Conservation (phyloP, 441 rosid genomes). For the Brassica hybrid region DNA sequence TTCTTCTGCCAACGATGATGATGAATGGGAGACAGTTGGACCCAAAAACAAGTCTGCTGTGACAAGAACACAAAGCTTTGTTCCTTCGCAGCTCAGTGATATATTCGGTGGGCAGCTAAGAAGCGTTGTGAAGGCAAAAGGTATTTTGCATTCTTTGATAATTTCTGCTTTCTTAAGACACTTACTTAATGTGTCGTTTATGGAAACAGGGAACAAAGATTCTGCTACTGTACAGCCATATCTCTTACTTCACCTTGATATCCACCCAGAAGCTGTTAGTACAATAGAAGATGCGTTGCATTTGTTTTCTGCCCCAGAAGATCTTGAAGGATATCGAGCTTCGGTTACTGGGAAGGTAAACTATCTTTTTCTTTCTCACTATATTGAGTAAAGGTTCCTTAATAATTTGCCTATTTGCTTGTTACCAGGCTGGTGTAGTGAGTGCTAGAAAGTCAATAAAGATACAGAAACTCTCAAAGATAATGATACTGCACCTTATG, state of each 20-base stretch:
- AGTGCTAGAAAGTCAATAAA: constrained; percentile 81
- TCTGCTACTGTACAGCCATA: constrained; percentile 92
- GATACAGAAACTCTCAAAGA: constrained; percentile 83
- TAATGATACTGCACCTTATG: constrained; percentile 92
- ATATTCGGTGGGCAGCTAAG: constrained; percentile 88
- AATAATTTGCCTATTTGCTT: constrained; percentile 12
- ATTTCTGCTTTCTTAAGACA: constrained; percentile 14
- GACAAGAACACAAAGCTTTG: constrained; percentile 85
- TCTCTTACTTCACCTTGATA: constrained; percentile 90
- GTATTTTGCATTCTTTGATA: constrained; percentile 44
- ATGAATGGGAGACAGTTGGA: constrained; percentile 99
- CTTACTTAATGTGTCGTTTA: constrained; percentile 11
- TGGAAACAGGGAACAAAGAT: constrained; percentile 67
- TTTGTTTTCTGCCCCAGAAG: constrained; percentile 77
- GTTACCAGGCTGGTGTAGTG: constrained; percentile 72
- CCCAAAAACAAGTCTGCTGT: constrained; percentile 95
- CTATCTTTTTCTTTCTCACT: constrained; percentile 27
- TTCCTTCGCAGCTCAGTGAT: constrained; percentile 78
- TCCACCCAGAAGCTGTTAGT: constrained; percentile 67
- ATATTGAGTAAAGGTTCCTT: neutral
- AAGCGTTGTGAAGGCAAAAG: constrained; percentile 88
- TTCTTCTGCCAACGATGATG: constrained; percentile 69
- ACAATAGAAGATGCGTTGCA: constrained; percentile 87
- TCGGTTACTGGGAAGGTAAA: constrained; percentile 78
- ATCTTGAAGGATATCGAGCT: constrained; percentile 90